Conservation (phyloP, 495 filamentous ascomycete species). For the Aspergillus olivimuriae region DNA sequence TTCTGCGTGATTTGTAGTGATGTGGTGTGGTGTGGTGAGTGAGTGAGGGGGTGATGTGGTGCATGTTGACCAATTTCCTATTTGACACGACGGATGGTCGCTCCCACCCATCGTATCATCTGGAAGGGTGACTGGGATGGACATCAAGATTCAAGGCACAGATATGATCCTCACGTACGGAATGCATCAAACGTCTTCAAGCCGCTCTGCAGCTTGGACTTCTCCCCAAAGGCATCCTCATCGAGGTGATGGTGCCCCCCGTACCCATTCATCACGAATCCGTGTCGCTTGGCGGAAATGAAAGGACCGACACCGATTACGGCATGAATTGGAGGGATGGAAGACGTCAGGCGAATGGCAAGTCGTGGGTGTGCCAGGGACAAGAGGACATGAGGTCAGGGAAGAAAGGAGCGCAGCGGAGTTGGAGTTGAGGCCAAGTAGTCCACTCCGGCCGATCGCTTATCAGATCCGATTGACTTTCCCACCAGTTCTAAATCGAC, state of each 20-base stretch:
- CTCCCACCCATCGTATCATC: too few species aligned
- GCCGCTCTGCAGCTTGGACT: slow-evolving; percentile 49
- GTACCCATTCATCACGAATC: slow-evolving; percentile 61
- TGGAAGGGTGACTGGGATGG: too few species aligned
- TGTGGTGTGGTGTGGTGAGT: too few species aligned
- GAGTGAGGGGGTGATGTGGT: neutral
- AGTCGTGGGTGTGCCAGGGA: slow-evolving; percentile 1
- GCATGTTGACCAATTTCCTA: too few species aligned
- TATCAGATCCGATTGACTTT: neutral
- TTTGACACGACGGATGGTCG: too few species aligned
- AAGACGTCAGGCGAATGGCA: too few species aligned
- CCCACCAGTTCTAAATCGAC: too few species aligned
- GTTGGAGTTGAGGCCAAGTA: slow-evolving; percentile 35
- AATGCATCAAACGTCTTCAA: slow-evolving; percentile 95
- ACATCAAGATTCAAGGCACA: too few species aligned
- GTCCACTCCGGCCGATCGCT: slow-evolving; percentile 9
- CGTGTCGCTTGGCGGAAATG: slow-evolving; percentile 5
- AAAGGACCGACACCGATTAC: slow-evolving; percentile 9
- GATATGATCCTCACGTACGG: slow-evolving; percentile 57
- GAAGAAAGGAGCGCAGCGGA: slow-evolving; percentile 6
- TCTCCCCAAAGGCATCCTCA: slow-evolving; percentile 73
- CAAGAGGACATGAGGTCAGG: neutral
- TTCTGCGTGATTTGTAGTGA: too few species aligned
- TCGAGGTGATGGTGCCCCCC: slow-evolving; percentile 62
- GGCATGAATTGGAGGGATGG: slow-evolving; percentile 27